A percentile compares a stretch with the other conserved stretches of the same genome.
Conservation (phyloP, 225 moss, liverwort and hornwort species). For the Physcomitrium patens region DNA sequence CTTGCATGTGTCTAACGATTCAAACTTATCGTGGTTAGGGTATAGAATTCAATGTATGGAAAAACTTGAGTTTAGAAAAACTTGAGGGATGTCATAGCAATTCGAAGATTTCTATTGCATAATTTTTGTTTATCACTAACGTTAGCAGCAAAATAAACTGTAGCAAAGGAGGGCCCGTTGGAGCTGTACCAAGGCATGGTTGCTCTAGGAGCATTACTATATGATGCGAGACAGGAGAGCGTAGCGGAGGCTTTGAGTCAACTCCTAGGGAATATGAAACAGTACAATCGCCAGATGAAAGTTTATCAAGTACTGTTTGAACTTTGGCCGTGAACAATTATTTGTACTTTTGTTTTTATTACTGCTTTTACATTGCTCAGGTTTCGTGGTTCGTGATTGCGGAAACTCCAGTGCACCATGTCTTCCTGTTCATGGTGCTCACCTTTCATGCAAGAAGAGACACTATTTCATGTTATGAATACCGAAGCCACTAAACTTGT, state of each 20-base stretch:
- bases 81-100: conserved; percentile 3
- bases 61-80: conserved; percentile 7
- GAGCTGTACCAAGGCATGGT: conserved; percentile 51
- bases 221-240: conserved; percentile 44
- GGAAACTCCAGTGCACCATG: neutral
- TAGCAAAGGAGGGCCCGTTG: conserved; percentile 43
- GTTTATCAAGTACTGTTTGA: conserved; percentile 41
- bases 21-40: neutral
- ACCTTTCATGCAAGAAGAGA: neutral
- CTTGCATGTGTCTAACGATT: neutral
- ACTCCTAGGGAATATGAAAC: conserved; percentile 47
- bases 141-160: neutral
- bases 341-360: conserved; percentile 5
- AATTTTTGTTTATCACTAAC: neutral
- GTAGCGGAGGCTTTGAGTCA: conserved; percentile 50
- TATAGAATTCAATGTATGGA: neutral
- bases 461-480: neutral
- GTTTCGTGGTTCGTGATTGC: conserved; percentile 1
- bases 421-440: neutral
- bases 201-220: conserved; percentile 46
- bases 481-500: neutral
- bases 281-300: conserved; percentile 47
- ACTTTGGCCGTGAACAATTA: conserved; percentile 13
- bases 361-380: neutral
- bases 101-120: neutral